Percentiles rank a stretch among this genome's conserved stretches.
Evolutionary conservation across 164 flowering plant species (phyloP).

Genomic region (Stephania yunnanensis): DNA sequence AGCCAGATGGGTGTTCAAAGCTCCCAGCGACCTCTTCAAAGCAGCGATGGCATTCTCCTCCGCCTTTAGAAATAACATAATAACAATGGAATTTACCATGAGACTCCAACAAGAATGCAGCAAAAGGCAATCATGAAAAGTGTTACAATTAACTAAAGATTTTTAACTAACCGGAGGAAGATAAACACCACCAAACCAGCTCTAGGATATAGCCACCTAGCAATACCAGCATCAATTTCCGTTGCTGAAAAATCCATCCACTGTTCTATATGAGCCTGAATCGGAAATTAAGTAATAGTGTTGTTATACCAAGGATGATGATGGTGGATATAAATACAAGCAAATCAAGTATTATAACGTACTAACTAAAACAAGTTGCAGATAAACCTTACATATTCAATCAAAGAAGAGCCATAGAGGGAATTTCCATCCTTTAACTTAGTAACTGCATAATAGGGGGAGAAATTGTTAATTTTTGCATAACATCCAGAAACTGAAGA

Average conservation of each 20-base stretch:
- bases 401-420: slow-evolving; percentile 57
- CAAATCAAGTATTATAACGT: neutral
- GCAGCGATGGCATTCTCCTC: slow-evolving; percentile 45
- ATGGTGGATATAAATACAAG: neutral
- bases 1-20: slow-evolving; percentile 62
- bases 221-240: slow-evolving; percentile 55
- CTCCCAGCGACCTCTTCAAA: slow-evolving; percentile 64
- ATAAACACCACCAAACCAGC: neutral
- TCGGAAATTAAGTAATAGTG: neutral
- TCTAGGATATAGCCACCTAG: slow-evolving; percentile 48
- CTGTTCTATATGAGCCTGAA: slow-evolving; percentile 66
- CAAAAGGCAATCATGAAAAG: neutral
- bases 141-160: neutral
- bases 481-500: neutral
- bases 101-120: neutral
- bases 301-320: neutral
- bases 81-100: neutral
- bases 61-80: neutral
- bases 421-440: slow-evolving; percentile 52
- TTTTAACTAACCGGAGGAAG: slow-evolving; percentile 1
- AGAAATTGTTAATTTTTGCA: slow-evolving; percentile 1
- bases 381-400: slow-evolving; percentile 55
- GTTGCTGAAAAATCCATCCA: slow-evolving; percentile 80
- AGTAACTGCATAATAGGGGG: slow-evolving; percentile 47
- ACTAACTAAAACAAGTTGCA: no score